Base-by-base conservation (phyloP, 176 grass and related monocot genomes). In the Lolium perenne region DNA sequence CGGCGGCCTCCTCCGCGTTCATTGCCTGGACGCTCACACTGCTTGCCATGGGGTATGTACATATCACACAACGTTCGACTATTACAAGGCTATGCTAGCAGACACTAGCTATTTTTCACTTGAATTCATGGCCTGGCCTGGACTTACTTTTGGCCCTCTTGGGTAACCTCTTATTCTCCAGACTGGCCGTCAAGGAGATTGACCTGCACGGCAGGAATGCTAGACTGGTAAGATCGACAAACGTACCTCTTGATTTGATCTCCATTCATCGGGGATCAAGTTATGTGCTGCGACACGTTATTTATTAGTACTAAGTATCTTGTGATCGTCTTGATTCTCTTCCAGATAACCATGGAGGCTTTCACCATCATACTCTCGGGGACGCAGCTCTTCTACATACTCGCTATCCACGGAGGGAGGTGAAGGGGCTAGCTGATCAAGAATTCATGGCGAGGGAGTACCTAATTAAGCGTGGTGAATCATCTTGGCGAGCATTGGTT, bases 161-260 rank as follows among this genome's bases (percentile, higher is more conserved):
- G 43, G 8, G 64, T 7, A 13, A 79, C 35, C 32, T 13, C 0
- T 29, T 21, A 3, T 18, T 26, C 72, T 82, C 46, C 86, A 99
- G 97, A 74, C 72, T 99, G 90, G 97, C 94, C 18, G 22, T 88
- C 18, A 99, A 99, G 82, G 97, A 99, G 90, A 94, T 97, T 76
- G 32, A 90, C 2, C 86, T 99, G 81, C 84, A 87, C 67, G 97
- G 97, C 85, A 93, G 97, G 88, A 99, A 99, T 18, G 55, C 83
- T 70, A 91, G 82, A 61, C 75, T 97, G 90, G 97, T 99, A 93
- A 78, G 82, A 75, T 29, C 5, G 10, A 80, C 55, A 64, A n/a
- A 62, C 32, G 15, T 15, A 22, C 15, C 17, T 4, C 16, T 40
- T 13, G 10, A 21, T 83, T 50, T 54, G 2, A 75, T 17, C 45